Evolutionary conservation across 2,329 filamentous ascomycete genomes (phyloP), one percentile per base, ranked within the genome.

Genomic region (Leptographium galeiforme): DNA sequence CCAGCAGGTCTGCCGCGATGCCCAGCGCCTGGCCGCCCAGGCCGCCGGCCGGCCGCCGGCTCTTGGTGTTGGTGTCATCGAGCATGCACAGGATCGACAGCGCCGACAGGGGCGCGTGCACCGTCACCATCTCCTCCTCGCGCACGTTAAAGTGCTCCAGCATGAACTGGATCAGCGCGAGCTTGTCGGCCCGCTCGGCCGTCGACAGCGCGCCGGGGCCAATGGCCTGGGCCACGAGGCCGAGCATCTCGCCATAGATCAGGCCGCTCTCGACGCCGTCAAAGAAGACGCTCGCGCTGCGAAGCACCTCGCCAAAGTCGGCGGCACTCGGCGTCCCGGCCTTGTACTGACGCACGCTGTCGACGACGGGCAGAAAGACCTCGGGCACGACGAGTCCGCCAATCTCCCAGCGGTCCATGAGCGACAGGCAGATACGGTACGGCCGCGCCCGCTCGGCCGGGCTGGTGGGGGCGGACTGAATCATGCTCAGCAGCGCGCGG

Each of bases 371-470:
- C 14, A 96, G 73, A 63, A 98, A 97, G 14, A 97, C 79, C 56
- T 89, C 84, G 0, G 90, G 87, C 2, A 97, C 85, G 48, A 98
- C 82, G 18, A 91, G 75, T 1, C 89, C 89, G 34, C 93, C 93
- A 59, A 98, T 91, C 66, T 98, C 93, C 90, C 89, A 97, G 55
- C 90, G 83, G 68, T 98, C 93, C 93, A 98, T 97, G 51, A 98
- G 73, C 16, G 94, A 96, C 2, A 97, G 76, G 62, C 89, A 94
- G 57, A 97, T 88, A 54, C 90, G 83, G 64, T 95, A 96, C 0
- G 93, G 91, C 41, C 83, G 82, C 19, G 89, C 88, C 64, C 83
- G 78, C 62, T 94, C 88, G 0, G 77, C 67, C 1, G 85, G 77
- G 72, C 71, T 44, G 39, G 33, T 48, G 36, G 48, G 49, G 4